A percentile compares a stretch with the other conserved stretches of the same genome.
phyloP scores from a whole-genome alignment of 2,329 filamentous ascomycete species.

The Colletotrichum noveboracense region DNA sequence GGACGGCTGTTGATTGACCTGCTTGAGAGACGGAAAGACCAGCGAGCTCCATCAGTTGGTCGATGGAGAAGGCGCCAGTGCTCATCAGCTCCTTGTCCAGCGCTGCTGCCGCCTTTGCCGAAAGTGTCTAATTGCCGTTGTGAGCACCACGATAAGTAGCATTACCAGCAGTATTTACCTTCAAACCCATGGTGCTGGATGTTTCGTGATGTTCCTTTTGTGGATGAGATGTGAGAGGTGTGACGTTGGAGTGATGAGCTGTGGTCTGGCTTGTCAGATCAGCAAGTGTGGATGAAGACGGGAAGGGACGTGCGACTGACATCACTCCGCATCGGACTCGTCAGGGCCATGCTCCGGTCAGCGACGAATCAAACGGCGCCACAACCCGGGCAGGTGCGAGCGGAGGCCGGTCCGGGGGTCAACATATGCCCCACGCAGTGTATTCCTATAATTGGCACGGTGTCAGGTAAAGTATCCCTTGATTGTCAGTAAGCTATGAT shows the following conservation, averaged over 20 bases:
- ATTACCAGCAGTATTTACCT: constrained; percentile 24
- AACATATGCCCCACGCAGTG: neutral
- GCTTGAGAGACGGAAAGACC: constrained; percentile 93
- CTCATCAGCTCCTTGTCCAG: constrained; percentile 96
- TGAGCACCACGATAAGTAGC: neutral
- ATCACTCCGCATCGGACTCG: constrained; percentile 24
- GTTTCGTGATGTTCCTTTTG: neutral
- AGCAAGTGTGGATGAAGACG: neutral
- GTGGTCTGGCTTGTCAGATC: neutral
- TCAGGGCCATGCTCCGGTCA: neutral
- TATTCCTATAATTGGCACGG: neutral
- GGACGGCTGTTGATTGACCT: constrained; percentile 50
- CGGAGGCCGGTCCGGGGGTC: neutral
- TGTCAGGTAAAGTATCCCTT: no score
- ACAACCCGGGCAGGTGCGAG: neutral
- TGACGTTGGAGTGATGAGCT: neutral
- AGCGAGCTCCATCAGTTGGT: constrained; percentile 97
- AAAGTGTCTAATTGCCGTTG: constrained; percentile 71
- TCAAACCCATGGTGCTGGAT: constrained; percentile 20
- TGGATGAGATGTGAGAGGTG: neutral
- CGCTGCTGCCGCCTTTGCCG: constrained; percentile 84
- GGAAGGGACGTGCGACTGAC: constrained; percentile 22
- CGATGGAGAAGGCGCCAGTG: constrained; percentile 84
- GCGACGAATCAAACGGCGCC: constrained; percentile 6
- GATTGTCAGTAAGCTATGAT: no score